Evolutionary conservation across 179 eudicot species (phyloP).

Genomic region (Carnegiea gigantea): DNA sequence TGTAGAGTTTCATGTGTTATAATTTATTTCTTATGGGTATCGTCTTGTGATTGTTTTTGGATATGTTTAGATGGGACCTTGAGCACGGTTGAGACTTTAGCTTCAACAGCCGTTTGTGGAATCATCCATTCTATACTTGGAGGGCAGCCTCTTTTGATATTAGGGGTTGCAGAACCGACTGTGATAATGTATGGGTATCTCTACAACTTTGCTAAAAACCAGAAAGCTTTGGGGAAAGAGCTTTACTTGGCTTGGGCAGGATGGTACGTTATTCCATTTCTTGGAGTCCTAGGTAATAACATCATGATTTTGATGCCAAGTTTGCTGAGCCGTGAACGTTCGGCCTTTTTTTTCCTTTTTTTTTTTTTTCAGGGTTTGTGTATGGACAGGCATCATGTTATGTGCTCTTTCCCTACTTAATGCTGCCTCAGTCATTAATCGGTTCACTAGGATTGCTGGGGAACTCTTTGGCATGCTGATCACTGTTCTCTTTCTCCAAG

Average conservation of each 20-base stretch:
- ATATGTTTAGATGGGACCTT: conserved; percentile 58
- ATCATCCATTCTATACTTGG: conserved; percentile 68
- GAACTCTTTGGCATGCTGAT: conserved; percentile 72
- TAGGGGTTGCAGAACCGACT: conserved; percentile 84
- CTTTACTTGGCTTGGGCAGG: conserved; percentile 68
- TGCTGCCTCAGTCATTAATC: conserved; percentile 49
- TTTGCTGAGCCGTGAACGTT: not conserved
- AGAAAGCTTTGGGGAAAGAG: conserved; percentile 41
- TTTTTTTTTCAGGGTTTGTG: conserved; percentile 53
- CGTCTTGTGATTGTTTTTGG: not conserved
- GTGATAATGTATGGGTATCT: conserved; percentile 71
- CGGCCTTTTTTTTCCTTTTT: not conserved
- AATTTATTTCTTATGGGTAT: not conserved
- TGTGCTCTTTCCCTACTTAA: conserved; percentile 48
- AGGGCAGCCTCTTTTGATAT: conserved; percentile 67
- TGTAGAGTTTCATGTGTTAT: not conserved
- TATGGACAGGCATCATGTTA: conserved; percentile 61
- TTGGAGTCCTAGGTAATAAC: not conserved
- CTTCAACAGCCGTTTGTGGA: conserved; percentile 79
- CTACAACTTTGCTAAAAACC: conserved; percentile 58
- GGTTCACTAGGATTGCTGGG: conserved; percentile 67
- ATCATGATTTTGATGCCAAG: not conserved
- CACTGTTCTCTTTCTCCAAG: conserved; percentile 60
- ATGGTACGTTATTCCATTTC: conserved; percentile 33
- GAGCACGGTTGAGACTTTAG: conserved; percentile 74